These are phyloP conservation scores for Aspergillus conjunctus DNA, from an alignment of 495 filamentous ascomycete genomes.

Conservation along the genomic window DNA sequence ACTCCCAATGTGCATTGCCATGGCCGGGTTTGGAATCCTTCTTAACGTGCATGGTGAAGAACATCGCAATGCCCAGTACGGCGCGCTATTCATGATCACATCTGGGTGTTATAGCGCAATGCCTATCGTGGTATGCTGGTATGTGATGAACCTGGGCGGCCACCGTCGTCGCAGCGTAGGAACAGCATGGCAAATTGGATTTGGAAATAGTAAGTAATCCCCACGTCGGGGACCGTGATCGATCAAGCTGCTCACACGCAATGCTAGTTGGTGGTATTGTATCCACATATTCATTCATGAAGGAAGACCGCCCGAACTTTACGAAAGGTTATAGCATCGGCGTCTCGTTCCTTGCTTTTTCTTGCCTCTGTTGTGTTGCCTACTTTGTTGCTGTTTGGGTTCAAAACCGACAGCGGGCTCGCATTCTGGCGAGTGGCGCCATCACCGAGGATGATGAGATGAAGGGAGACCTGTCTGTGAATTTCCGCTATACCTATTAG, in stretches of 20 bases:
- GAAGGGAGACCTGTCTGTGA: slow-evolving; percentile 45
- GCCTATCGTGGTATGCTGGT: slow-evolving; percentile 90
- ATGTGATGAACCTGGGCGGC: slow-evolving; percentile 87
- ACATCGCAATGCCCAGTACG: slow-evolving; percentile 65
- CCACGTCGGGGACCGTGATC: slow-evolving; percentile 49
- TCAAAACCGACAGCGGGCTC: slow-evolving; percentile 68
- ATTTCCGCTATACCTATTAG: slow-evolving; percentile 45
- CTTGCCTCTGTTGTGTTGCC: slow-evolving; percentile 56
- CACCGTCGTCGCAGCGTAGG: slow-evolving; percentile 84
- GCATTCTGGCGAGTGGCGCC: slow-evolving; percentile 26
- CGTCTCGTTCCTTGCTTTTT: slow-evolving; percentile 71
- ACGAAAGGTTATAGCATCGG: slow-evolving; percentile 77
- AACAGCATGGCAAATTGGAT: slow-evolving; percentile 85
- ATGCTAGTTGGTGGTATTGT: slow-evolving; percentile 74
- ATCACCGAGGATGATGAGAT: slow-evolving; percentile 36
- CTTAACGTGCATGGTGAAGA: slow-evolving; percentile 61
- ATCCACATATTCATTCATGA: slow-evolving; percentile 78
- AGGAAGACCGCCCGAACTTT: slow-evolving; percentile 65
- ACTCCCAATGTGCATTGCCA: slow-evolving; percentile 61
- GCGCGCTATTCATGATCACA: slow-evolving; percentile 72
- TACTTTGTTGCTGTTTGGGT: slow-evolving; percentile 62
- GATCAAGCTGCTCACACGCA: slow-evolving; percentile 15
- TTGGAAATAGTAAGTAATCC: slow-evolving; percentile 72
- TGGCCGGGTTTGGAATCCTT: slow-evolving; percentile 74
- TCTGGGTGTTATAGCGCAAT: slow-evolving; percentile 67